Conservation (phyloP, 345 rosid genomes). For the rapeseed (Brassica napus) region DNA sequence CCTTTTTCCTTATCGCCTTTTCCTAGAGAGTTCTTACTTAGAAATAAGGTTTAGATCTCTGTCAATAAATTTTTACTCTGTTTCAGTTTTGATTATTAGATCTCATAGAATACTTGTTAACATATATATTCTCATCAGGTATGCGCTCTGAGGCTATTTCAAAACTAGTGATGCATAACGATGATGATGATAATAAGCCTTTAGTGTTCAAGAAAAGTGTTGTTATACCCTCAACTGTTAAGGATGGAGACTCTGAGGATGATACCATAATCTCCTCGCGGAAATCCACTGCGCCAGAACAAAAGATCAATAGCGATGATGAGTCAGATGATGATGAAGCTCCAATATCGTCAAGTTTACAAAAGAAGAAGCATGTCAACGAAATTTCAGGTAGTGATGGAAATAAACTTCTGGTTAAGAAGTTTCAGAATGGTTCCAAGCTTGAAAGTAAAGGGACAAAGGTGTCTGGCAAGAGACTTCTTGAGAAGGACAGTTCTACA, state of each 20-base stretch:
- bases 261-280: slow-evolving; percentile 42
- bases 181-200: slow-evolving; percentile 52
- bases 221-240: slow-evolving; percentile 8
- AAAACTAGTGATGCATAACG: slow-evolving; percentile 26
- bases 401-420: slow-evolving; percentile 51
- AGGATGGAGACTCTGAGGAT: slow-evolving; percentile 72
- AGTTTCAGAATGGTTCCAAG: slow-evolving; percentile 57
- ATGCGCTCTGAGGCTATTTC: slow-evolving; percentile 62
- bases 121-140: slow-evolving; percentile 5
- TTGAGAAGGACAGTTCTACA: slow-evolving; percentile 48
- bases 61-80: not conserved
- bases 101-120: not conserved
- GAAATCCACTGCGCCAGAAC: not conserved
- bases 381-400: slow-evolving; percentile 50
- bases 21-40: not conserved
- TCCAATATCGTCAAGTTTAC: slow-evolving; percentile 60
- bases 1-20: not conserved
- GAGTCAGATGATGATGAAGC: slow-evolving; percentile 75
- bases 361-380: slow-evolving; percentile 45
- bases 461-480: slow-evolving; percentile 59
- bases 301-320: slow-evolving; percentile 26
- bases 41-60: not conserved
- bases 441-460: slow-evolving; percentile 38
- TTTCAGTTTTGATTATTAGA: not conserved
- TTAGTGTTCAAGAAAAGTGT: slow-evolving; percentile 51